Evolutionary conservation across 768 basidiomycete genomes (phyloP), one percentile per base, ranked within the genome.

Genomic region (Pisolithus orientalis): DNA sequence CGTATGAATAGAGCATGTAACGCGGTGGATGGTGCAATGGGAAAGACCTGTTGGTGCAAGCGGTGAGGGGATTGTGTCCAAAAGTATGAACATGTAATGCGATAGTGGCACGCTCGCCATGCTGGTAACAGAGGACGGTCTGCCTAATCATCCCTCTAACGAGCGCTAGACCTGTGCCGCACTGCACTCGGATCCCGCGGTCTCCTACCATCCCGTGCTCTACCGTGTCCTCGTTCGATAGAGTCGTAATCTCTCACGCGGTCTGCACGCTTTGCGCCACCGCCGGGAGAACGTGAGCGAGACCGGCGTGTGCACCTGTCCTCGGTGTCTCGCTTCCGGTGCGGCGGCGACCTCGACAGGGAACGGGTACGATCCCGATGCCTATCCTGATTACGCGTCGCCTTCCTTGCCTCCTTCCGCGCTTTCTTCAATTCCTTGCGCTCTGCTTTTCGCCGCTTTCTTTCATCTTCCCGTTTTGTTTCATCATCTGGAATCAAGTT

Each of bases 351-450:
- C 9, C 62, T 70, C 11, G 74, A 74, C 38, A 68, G 72, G 37
- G 69, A 63, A 37, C 63, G 67, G 25, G 62, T 57, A 50, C 64
- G 60, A 48, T 52, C 53, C 50, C 55, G 62, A 44, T 57, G 31
- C 44, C 62, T 68, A 44, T 58, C 56, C 28, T 63, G 67, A n/a
- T 57, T 70, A 34, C 65, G 70, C 56, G 64, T 65, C 53, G 68
- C 63, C 50, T 70, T 71, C 51, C 70, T 71, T 58, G 72, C 70
- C 59, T 82, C 80, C 63, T 80, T 84, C 53, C 71, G 74, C 5
- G 71, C 74, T n/a, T 76, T 72, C 59, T 77, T 83, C 66, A 79
- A 79, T 59, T 80, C 84, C 62, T 80, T 86, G 51, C 74, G 72
- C 51, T 79, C 78, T 14, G 72, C 76, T 59, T 78, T 85, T 53